phyloP scores from a whole-genome alignment of 2,329 filamentous ascomycete genomes.

The Dactylellina parvicollis region DNA sequence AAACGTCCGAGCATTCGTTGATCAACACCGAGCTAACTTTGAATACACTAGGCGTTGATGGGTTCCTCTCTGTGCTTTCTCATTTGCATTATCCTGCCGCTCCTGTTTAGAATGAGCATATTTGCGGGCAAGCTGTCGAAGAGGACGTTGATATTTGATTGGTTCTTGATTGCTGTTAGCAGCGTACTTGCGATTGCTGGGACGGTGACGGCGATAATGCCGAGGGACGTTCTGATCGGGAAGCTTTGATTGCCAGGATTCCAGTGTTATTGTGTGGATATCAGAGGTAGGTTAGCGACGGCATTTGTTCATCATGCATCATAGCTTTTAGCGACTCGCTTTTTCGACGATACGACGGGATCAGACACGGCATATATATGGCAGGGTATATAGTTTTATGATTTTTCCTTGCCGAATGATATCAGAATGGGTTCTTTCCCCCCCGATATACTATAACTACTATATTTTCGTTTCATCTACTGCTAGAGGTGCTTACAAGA shows the following conservation, averaged over 20 bases:
- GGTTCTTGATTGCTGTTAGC: slow-evolving; percentile 75
- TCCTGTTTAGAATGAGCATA: slow-evolving; percentile 89
- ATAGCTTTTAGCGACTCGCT: slow-evolving; percentile 8
- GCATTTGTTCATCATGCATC: not conserved
- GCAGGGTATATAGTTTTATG: not conserved
- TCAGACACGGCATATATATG: not conserved
- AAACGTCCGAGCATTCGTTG: not conserved
- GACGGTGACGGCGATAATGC: slow-evolving; percentile 67
- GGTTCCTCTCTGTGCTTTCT: slow-evolving; percentile 90
- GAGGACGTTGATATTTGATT: slow-evolving; percentile 73
- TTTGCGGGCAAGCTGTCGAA: slow-evolving; percentile 77
- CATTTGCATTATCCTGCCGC: slow-evolving; percentile 89
- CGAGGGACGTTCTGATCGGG: slow-evolving; percentile 44
- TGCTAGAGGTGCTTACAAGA: not conserved
- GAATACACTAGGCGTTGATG: slow-evolving; percentile 69
- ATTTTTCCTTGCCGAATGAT: not conserved
- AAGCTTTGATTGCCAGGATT: slow-evolving; percentile 3
- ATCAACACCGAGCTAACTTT: not conserved
- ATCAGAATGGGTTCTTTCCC: not conserved
- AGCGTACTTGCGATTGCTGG: slow-evolving; percentile 76
- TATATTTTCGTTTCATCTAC: too few relatives aligned
- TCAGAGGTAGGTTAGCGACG: not conserved
- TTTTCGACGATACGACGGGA: not conserved
- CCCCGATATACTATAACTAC: not conserved
- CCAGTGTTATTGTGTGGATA: not conserved